Conservation (phyloP, 441 rosid species). For the Manihot esculenta region DNA sequence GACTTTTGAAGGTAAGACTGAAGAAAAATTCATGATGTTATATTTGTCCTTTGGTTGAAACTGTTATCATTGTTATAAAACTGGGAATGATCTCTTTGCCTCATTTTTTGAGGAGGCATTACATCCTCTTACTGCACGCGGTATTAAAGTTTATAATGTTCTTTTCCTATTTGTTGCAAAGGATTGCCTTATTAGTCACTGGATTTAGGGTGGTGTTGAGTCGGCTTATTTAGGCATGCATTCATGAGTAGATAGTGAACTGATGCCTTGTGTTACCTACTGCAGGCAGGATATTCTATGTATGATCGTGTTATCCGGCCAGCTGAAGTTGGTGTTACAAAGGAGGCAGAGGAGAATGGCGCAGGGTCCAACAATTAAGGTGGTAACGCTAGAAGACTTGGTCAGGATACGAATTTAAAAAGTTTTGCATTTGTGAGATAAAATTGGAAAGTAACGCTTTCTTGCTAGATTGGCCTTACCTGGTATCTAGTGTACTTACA, state of each 20-base stretch:
- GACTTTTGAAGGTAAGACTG: background rate
- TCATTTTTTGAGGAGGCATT: no score
- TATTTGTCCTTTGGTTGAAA: background rate
- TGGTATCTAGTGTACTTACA: background rate
- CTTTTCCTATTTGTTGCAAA: background rate
- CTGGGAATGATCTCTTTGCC: background rate
- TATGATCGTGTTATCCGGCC: slow-evolving; percentile 82
- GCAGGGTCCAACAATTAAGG: slow-evolving; percentile 32
- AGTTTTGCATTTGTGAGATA: slow-evolving; percentile 13
- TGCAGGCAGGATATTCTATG: slow-evolving; percentile 77
- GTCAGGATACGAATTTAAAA: background rate
- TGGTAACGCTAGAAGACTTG: slow-evolving; percentile 33
- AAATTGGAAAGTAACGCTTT: slow-evolving; percentile 10
- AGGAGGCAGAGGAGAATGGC: slow-evolving; percentile 43
- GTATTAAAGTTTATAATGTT: no score
- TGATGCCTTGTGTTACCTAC: background rate
- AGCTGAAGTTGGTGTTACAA: slow-evolving; percentile 93
- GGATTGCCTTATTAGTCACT: background rate
- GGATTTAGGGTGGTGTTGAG: background rate
- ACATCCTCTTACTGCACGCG: no score
- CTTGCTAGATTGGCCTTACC: slow-evolving; percentile 7
- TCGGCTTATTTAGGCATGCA: background rate
- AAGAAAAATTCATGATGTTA: background rate
- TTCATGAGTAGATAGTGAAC: background rate
- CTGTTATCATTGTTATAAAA: background rate